Evolutionary conservation across 371 early-diverging fungal genomes (phyloP).

Genomic region (Rozella allomycis): DNA sequence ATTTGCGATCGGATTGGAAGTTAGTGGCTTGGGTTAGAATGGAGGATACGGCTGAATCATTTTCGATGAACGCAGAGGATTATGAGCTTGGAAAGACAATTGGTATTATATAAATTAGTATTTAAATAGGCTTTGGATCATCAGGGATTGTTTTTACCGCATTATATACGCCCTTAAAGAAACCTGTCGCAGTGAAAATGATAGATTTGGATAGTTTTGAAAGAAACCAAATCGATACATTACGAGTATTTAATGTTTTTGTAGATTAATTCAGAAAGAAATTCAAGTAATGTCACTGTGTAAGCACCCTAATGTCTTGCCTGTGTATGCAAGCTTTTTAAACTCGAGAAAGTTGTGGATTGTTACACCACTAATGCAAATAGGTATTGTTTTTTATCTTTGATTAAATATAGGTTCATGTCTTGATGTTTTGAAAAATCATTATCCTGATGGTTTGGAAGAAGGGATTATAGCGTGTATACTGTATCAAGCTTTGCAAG

Average conservation of each 20-base stretch:
- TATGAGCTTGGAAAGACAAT: too few relatives aligned
- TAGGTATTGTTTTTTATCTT: conserved; percentile 19
- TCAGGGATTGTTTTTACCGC: conserved; percentile 68
- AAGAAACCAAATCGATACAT: conserved; percentile 74
- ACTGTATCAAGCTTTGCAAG: conserved; percentile 59
- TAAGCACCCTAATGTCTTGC: conserved; percentile 58
- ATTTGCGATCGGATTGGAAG: too few relatives aligned
- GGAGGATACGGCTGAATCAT: too few relatives aligned
- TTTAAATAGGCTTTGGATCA: conserved; percentile 53
- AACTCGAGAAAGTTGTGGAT: conserved; percentile 53
- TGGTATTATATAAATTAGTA: conserved; percentile 1
- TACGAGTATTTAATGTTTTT: conserved; percentile 28
- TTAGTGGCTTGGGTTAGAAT: too few relatives aligned
- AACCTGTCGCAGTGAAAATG: conserved; percentile 56
- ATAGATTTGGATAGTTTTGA: conserved; percentile 83
- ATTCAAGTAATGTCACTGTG: conserved; percentile 67
- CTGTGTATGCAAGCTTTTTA: conserved; percentile 62
- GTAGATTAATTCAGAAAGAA: conserved; percentile 30
- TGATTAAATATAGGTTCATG: conserved; percentile 34
- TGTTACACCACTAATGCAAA: conserved; percentile 54
- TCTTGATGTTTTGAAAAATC: conserved; percentile 65
- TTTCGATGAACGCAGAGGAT: not conserved
- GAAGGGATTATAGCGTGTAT: conserved; percentile 59
- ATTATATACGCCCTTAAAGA: conserved; percentile 42
- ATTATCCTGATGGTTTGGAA: conserved; percentile 58